phyloP scores from a whole-genome alignment of 352 stramenopile species.

The Stramenopiles sp. region DNA sequence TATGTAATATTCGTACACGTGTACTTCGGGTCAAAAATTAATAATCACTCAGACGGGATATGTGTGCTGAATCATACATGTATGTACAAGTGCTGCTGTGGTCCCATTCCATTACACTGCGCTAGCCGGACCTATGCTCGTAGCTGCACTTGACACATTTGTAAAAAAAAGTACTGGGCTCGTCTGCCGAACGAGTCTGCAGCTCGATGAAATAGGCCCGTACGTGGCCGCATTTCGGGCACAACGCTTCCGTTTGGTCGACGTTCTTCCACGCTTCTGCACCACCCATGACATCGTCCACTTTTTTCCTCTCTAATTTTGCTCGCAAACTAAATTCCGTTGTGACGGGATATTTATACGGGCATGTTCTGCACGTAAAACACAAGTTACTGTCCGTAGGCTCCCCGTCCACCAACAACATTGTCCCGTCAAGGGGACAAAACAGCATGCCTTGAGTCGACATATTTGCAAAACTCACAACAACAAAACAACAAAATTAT shows the following conservation, averaged over 20 bases:
- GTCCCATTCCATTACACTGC: no score
- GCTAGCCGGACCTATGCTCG: neutral
- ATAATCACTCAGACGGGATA: no score
- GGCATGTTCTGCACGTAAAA: neutral
- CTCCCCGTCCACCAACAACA: neutral
- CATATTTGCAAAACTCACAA: no score
- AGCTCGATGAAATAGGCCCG: slow-evolving; percentile 99
- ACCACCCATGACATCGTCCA: slow-evolving; percentile 93
- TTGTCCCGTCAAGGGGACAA: neutral
- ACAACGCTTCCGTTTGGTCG: slow-evolving; percentile 83
- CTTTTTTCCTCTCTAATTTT: slow-evolving; percentile 73
- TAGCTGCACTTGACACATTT: slow-evolving; percentile 84
- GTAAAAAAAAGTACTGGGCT: slow-evolving; percentile 99
- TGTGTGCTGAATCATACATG: no score
- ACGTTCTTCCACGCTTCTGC: slow-evolving; percentile 94
- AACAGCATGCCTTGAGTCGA: neutral
- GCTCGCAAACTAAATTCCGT: neutral
- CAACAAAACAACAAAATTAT: no score
- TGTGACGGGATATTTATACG: neutral
- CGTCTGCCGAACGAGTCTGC: slow-evolving; percentile 94
- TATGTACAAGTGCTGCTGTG: no score
- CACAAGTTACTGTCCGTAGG: neutral
- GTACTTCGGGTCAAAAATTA: no score
- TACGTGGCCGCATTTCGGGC: slow-evolving; percentile 76
- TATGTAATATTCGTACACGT: no score